Base-by-base conservation (phyloP, 495 filamentous ascomycete species). In the Clavariopsis aquatica region DNA sequence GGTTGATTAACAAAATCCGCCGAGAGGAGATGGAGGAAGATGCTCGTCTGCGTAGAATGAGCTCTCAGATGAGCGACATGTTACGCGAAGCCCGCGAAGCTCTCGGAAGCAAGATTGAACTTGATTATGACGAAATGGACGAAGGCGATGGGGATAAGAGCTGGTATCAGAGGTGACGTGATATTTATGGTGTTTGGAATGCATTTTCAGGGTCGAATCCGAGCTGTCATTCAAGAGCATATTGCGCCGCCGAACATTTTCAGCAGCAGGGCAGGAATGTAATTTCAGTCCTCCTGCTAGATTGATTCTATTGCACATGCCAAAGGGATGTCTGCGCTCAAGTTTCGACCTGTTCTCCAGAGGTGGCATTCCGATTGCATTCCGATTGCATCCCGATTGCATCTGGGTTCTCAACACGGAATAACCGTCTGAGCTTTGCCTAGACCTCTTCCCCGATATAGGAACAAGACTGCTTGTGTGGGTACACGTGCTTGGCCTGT, bases 31-130 rank as follows among this genome's bases (percentile, higher is more conserved):
- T 85, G 49, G 90, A 94, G 67, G 84, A 87, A 19, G 93, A 97
- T 69, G 83, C 84, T 45, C 86, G 87, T 55, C 82, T 98, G 55
- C 83, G 84, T 57, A 84, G 87, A 22, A 84, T 97, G 73, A 94
- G 93, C 71, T 80, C 84, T 38, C 85, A 87, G 69, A 76, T 97
- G 26, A 84, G 88, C 69, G 86, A 82, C 29, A 91, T 98, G 90
- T 96, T 98, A 46, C 75, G 86, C 8, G 87, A 97, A 73, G 94
- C 92, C 0, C 89, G 87, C 71, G 89, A 94, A 71, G 94, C 94
- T 13, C 71, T 97, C 22, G 91, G 90, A 12, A 89, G 90, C 31
- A 92, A 80, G 53, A 80, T 92, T 19, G 87, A 91, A 70, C 82
- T 98, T 49, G 84, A 88, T 61, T 83, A 83, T 75, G 81, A 82